Evolutionary conservation across 495 filamentous ascomycete genomes (phyloP), one percentile per base, ranked within the genome.

Genomic region (Penicillium chermesinum): DNA sequence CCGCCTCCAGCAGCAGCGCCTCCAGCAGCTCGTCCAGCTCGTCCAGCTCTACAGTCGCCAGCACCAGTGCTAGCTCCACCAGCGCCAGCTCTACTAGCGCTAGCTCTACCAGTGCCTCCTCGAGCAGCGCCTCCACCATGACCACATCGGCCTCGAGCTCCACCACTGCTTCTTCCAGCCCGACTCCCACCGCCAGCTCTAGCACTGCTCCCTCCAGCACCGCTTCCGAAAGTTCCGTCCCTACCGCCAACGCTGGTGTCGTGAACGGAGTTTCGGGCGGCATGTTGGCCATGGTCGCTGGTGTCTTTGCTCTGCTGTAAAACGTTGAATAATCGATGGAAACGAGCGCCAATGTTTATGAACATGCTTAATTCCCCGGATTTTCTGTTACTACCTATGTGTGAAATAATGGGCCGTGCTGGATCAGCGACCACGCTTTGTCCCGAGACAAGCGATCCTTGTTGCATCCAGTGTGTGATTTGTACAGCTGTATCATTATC

Each of bases 201-300:
- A 50, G 30, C 41, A 45, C 53, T 21, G 46, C 17, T 37, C 38
- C 57, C 46, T 48, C 53, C 8, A 32, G 42, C 34, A 40, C 44
- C 3, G 44, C 44, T 21, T 42, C 50, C 40, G 8, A 42, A 17
- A 55, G 48, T 38, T 27, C 57, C 7, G 55, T 61, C 33, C 57
- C 64, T 32, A 57, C 52, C 52, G 50, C 43, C 39, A 67, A 67
- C 46, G 63, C 54, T 18, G 67, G 63, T 32, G 49, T 66, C 18
- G 45, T 45, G 33, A 69, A 64, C 64, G 61, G 64, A 15, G 67
- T 71, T 19, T 72, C 70, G 8, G 63, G 55, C 34, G 67, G 59
- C 18, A 51, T 73, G 65, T 18, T 73, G 54, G 68, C 67, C 25
- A 47, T 68, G 16, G 62, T 65, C 14, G 51, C 69, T 30, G 70